These are phyloP conservation scores for Aechmea fasciata DNA, from an alignment of 176 grass and related monocot genomes.

Conservation along the genomic window DNA sequence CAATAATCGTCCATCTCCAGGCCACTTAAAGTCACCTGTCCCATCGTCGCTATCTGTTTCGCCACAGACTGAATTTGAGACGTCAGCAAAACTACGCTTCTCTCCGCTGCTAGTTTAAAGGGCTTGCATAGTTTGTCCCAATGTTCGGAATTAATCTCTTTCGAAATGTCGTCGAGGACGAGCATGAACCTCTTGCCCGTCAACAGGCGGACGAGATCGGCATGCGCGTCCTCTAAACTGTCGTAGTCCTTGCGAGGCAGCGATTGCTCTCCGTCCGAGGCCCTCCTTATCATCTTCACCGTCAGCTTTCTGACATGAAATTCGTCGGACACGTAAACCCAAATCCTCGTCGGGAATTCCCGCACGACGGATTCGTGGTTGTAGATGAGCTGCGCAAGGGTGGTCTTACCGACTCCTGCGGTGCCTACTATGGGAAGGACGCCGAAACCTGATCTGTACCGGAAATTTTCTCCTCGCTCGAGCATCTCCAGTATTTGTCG, in stretches of 20 bases:
- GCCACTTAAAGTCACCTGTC: neutral
- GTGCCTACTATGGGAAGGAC: constrained; percentile 23
- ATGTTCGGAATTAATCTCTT: neutral
- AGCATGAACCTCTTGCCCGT: constrained; percentile 13
- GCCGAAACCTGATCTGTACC: too few species aligned
- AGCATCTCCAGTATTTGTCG: too few species aligned
- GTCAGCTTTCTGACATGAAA: constrained; percentile 22
- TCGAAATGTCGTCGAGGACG: constrained; percentile 47
- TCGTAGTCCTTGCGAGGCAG: neutral
- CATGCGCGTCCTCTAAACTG: neutral
- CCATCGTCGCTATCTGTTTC: constrained; percentile 18
- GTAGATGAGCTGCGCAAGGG: constrained; percentile 29
- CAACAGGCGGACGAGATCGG: neutral
- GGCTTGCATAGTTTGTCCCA: neutral
- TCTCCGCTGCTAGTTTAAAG: neutral
- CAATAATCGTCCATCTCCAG: constrained; percentile 26
- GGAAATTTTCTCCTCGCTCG: too few species aligned
- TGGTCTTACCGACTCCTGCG: constrained; percentile 41
- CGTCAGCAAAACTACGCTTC: constrained; percentile 27
- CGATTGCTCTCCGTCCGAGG: neutral
- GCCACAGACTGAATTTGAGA: constrained; percentile 17
- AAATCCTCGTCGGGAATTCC: constrained; percentile 19
- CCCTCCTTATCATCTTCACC: constrained; percentile 8
- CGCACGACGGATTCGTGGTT: constrained; percentile 2
- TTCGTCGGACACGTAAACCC: constrained; percentile 30